Base-by-base conservation (phyloP, 148 eudicot species). In the Camellia japonica region DNA sequence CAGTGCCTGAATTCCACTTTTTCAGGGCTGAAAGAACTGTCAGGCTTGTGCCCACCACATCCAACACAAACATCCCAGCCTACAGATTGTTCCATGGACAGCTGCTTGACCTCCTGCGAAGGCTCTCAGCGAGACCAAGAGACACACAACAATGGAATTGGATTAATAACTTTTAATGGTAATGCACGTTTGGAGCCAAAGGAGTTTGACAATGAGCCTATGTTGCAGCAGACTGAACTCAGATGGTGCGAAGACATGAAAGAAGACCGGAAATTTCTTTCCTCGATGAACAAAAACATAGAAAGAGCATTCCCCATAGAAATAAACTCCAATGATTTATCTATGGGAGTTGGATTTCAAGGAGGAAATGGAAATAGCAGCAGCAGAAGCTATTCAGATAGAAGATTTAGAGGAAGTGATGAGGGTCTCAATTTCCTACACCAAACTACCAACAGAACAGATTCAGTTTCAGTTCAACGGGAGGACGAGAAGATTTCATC, bases 61-160 rank as follows among this genome's bases (percentile, higher is more conserved):
- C 38, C 38, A 79, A 81, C 63, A 43, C 93, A 90, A 64, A 80
- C 83, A 68, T 81, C 71, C 80, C 93, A 88, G 71, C 85, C 86
- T 13, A 79, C 86, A 47, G 89, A 94, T 82, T 87, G 92, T 67
- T 91, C 97, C 2, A 68, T 87, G 7, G 98, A 92, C 62, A 94
- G 98, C 85, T 91, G 95, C 88, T 86, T 94, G 79, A 92, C 93
- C 73, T 89, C 93, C 41, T 86, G 89, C 75, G 94, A 89, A 77
- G 94, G 90, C 74, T 55, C 84, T 49, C 85, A 81, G 46, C 85
- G 89, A 80, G 92, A 92, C 49, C 94, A 88, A 80, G 93, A 89
- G 52, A 78, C 85, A 74, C 85, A 87, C 79, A 89, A 90, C 56
- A 89, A 78, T 55, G 90, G 74, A 23, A 52, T 91, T 70, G 86